Conservation (phyloP, 2,329 filamentous ascomycete species). For the Coniochaeta pulveracea region DNA sequence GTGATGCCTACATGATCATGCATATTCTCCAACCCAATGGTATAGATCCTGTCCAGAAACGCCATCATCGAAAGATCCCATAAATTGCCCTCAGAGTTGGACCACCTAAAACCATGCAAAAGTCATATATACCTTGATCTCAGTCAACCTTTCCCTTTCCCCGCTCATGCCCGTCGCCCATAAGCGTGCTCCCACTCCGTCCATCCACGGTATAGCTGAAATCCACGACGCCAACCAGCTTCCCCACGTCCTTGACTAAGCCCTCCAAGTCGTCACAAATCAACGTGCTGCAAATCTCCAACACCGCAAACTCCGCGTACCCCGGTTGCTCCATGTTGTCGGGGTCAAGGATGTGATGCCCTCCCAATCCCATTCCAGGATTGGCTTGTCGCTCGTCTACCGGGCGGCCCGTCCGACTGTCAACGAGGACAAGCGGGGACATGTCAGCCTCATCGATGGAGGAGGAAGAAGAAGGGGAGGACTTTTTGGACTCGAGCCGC, state of each 20-base stretch:
- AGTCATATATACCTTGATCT: too few relatives aligned
- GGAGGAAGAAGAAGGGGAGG: not conserved
- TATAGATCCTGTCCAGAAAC: too few relatives aligned
- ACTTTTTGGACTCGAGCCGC: constrained; percentile 25
- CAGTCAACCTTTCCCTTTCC: constrained; percentile 12
- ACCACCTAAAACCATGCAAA: not conserved
- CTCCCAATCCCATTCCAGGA: not conserved
- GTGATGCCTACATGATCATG: too few relatives aligned
- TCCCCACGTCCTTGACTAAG: constrained; percentile 49
- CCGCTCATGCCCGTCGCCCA: constrained; percentile 6
- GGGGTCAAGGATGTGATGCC: constrained; percentile 44
- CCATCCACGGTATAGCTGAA: constrained; percentile 51
- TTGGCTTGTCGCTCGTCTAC: constrained; percentile 2
- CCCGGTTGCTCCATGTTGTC: constrained; percentile 58
- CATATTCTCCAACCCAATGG: too few relatives aligned
- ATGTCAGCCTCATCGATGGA: not conserved
- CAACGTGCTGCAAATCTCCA: constrained; percentile 60
- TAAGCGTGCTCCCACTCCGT: constrained; percentile 1
- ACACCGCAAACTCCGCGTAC: constrained; percentile 64
- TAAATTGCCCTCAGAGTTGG: too few relatives aligned
- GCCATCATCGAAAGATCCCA: too few relatives aligned
- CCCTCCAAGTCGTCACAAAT: constrained; percentile 58
- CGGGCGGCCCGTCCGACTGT: constrained; percentile 8
- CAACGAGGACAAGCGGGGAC: constrained; percentile 7
- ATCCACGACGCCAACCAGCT: constrained; percentile 63